These are phyloP conservation scores for Cryptococcus neoformans DNA, from an alignment of 1,284 basidiomycete genomes.

Conservation along the genomic window DNA sequence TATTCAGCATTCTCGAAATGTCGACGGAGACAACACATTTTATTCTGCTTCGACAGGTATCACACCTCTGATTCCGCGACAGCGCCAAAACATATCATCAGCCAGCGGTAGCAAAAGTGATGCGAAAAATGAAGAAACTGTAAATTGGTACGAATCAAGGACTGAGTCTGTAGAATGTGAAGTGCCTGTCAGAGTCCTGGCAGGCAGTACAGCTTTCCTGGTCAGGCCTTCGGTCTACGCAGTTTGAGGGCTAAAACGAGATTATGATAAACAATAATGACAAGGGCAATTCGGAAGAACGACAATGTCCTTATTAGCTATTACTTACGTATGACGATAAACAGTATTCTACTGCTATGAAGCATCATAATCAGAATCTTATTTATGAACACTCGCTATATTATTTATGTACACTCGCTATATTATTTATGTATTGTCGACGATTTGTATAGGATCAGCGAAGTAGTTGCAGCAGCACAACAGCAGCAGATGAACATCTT, in stretches of 20 bases:
- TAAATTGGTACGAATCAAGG: constrained; percentile 52
- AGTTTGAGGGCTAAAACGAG: constrained; percentile 3
- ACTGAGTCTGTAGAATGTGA: constrained; percentile 86
- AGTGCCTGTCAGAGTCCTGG: constrained; percentile 81
- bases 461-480: no score
- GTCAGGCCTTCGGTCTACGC: constrained; percentile 35
- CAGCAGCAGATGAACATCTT: no score
- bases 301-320: no score
- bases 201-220: constrained; percentile 80
- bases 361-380: no score
- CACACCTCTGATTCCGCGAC: constrained; percentile 1
- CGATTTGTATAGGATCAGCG: no score
- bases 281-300: not conserved
- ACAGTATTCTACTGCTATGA: no score
- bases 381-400: no score
- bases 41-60: constrained; percentile 9
- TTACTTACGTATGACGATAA: no score
- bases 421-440: no score
- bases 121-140: not conserved
- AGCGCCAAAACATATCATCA: not conserved
- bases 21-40: constrained; percentile 17
- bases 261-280: not conserved
- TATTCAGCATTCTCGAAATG: not conserved
- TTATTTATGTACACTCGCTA: no score
- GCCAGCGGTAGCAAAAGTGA: not conserved